Evolutionary conservation across 1,284 basidiomycete genomes (phyloP).

Genomic region (Papiliotrema flavescens): DNA sequence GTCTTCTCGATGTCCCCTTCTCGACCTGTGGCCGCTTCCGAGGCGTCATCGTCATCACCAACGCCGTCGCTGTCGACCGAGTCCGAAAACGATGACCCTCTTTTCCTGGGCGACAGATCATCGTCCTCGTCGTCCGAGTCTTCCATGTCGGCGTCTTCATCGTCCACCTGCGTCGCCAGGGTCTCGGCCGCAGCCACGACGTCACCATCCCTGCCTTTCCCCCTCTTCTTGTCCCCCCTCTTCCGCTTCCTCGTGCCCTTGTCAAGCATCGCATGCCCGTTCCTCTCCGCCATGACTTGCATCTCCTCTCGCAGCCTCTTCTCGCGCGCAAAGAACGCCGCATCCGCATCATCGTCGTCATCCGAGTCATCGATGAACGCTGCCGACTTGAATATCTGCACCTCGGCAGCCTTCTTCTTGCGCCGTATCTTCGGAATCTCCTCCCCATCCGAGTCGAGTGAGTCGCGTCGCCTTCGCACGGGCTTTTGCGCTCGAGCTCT

Average conservation of each 20-base stretch:
- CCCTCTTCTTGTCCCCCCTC: slow-evolving; percentile 9
- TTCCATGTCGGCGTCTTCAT: neutral
- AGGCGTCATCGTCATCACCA: neutral
- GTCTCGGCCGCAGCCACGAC: neutral
- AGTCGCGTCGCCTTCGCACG: slow-evolving; percentile 43
- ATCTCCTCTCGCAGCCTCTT: slow-evolving; percentile 56
- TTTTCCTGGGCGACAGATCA: neutral
- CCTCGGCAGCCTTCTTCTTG: slow-evolving; percentile 54
- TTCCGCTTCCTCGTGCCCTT: slow-evolving; percentile 31
- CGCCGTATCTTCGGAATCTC: slow-evolving; percentile 11
- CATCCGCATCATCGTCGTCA: slow-evolving; percentile 53
- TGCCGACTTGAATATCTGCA: slow-evolving; percentile 74
- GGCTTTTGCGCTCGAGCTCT: slow-evolving; percentile 64
- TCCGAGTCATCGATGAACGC: slow-evolving; percentile 88
- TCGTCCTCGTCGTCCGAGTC: neutral
- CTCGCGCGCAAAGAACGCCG: slow-evolving; percentile 71
- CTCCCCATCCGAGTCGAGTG: slow-evolving; percentile 28
- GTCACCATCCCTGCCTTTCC: slow-evolving; percentile 4
- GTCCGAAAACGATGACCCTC: neutral
- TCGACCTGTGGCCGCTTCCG: neutral
- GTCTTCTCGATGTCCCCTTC: no score
- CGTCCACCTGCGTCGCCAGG: neutral
- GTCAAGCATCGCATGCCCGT: slow-evolving; percentile 19
- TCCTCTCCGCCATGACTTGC: slow-evolving; percentile 53
- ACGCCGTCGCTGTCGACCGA: neutral